Evolutionary conservation across 768 basidiomycete genomes (phyloP).

Genomic region (Phylloporus arenicola): DNA sequence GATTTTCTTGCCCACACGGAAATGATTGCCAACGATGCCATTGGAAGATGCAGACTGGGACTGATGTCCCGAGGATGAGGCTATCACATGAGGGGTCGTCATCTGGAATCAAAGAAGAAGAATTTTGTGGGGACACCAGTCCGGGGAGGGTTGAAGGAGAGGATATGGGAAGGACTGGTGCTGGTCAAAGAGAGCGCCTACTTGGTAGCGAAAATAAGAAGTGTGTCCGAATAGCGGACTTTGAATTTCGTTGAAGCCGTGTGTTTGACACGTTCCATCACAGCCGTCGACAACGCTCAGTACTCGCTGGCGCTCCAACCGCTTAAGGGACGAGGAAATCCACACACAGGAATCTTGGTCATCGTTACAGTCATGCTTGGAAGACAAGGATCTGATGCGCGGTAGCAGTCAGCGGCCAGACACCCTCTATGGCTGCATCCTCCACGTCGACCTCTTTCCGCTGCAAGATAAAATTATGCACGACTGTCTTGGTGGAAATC

Average conservation of each 20-base stretch:
- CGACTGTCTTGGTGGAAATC: constrained; percentile 14
- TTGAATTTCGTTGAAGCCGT: constrained; percentile 22
- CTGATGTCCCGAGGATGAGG: constrained; percentile 68
- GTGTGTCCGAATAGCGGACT: constrained; percentile 27
- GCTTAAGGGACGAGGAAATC: not conserved
- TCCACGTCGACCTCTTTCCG: constrained; percentile 27
- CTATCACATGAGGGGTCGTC: constrained; percentile 82
- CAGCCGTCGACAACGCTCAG: not conserved
- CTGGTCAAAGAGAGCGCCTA: constrained; percentile 19
- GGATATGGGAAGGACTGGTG: constrained; percentile 19
- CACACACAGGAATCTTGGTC: not conserved
- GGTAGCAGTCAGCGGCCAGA: constrained; percentile 28
- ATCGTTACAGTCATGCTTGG: constrained; percentile 2
- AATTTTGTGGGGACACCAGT: constrained; percentile 23
- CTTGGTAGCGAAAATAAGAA: constrained; percentile 26
- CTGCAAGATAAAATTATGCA: constrained; percentile 29
- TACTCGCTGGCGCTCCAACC: not conserved
- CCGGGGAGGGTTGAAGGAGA: constrained; percentile 23
- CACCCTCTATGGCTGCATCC: constrained; percentile 23
- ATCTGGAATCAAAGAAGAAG: constrained; percentile 33
- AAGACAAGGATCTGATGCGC: constrained; percentile 32
- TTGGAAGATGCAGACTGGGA: constrained; percentile 58
- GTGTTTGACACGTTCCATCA: constrained; percentile 27
- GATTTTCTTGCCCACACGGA: constrained; percentile 95
- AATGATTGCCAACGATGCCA: constrained; percentile 75